phyloP scores from a whole-genome alignment of 1,284 basidiomycete genomes.

The Rhizoctonia solani region DNA sequence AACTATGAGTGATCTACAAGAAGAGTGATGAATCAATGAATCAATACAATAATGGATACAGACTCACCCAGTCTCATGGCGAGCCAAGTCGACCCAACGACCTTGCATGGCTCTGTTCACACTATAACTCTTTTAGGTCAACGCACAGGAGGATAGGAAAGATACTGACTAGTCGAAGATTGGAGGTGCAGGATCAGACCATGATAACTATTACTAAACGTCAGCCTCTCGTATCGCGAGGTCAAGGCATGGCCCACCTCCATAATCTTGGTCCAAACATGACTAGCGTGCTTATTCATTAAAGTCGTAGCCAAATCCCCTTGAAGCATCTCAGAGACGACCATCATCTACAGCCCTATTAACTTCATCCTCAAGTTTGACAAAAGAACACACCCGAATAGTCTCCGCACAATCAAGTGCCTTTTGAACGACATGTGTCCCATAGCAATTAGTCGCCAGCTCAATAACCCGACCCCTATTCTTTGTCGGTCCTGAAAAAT shows the following conservation, averaged over 20 bases:
- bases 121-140: conserved; percentile 48
- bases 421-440: conserved; percentile 83
- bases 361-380: background rate
- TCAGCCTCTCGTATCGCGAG: background rate
- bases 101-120: conserved; percentile 82
- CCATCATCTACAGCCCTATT: conserved; percentile 53
- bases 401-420: conserved; percentile 87
- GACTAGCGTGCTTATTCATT: conserved; percentile 83
- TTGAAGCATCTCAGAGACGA: conserved; percentile 76
- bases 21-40: background rate
- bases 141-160: conserved; percentile 12
- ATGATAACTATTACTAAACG: conserved; percentile 57
- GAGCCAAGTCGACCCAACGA: conserved; percentile 83
- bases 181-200: conserved; percentile 73
- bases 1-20: conserved; percentile 38
- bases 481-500: background rate
- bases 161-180: conserved; percentile 75
- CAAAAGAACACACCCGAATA: conserved; percentile 51
- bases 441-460: conserved; percentile 81
- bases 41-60: background rate
- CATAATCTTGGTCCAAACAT: conserved; percentile 81
- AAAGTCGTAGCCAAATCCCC: conserved; percentile 80
- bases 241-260: background rate
- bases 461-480: conserved; percentile 76
- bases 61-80: conserved; percentile 77